Evolutionary conservation across 2,329 filamentous ascomycete genomes (phyloP).

Genomic region (Fusarium sp.): DNA sequence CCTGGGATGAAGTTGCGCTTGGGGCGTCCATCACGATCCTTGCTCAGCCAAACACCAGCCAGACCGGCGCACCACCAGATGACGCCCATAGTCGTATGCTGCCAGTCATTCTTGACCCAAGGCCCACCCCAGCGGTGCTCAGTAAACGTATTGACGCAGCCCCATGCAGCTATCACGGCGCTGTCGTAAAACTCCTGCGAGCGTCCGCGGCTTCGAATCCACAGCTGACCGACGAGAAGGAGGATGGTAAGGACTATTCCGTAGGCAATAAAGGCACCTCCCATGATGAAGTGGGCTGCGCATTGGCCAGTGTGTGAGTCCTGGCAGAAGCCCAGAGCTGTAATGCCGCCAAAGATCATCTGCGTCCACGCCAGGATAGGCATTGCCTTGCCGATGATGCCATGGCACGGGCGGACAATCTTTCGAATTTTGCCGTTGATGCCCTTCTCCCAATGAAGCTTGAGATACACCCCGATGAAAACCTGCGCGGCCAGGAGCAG

Average conservation of each 20-base stretch:
- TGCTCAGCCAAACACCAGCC: constrained; percentile 91
- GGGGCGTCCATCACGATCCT: constrained; percentile 83
- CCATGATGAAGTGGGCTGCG: constrained; percentile 98
- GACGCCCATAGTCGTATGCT: constrained; percentile 99
- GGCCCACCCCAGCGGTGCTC: constrained; percentile 92
- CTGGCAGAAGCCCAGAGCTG: constrained; percentile 90
- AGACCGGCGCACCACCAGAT: constrained; percentile 98
- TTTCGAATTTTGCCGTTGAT: constrained; percentile 83
- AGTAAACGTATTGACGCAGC: constrained; percentile 97
- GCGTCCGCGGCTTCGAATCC: constrained; percentile 83
- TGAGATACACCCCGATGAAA: constrained; percentile 85
- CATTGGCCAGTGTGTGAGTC: constrained; percentile 94
- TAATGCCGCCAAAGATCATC: constrained; percentile 96
- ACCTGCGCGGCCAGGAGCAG: constrained; percentile 82
- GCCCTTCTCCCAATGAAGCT: constrained; percentile 87
- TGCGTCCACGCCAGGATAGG: constrained; percentile 90
- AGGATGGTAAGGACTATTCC: constrained; percentile 88
- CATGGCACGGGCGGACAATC: constrained; percentile 78
- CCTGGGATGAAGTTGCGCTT: constrained; percentile 94
- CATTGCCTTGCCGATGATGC: constrained; percentile 86
- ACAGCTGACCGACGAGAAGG: constrained; percentile 87
- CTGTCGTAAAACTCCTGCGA: constrained; percentile 99
- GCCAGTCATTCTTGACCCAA: constrained; percentile 94
- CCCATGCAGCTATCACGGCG: constrained; percentile 91
- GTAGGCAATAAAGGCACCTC: constrained; percentile 94